Percentiles rank a stretch among this genome's conserved stretches.
These are phyloP conservation scores for Aspergillus terreus DNA, from an alignment of 2,329 filamentous ascomycete species.

Conservation along the genomic window DNA sequence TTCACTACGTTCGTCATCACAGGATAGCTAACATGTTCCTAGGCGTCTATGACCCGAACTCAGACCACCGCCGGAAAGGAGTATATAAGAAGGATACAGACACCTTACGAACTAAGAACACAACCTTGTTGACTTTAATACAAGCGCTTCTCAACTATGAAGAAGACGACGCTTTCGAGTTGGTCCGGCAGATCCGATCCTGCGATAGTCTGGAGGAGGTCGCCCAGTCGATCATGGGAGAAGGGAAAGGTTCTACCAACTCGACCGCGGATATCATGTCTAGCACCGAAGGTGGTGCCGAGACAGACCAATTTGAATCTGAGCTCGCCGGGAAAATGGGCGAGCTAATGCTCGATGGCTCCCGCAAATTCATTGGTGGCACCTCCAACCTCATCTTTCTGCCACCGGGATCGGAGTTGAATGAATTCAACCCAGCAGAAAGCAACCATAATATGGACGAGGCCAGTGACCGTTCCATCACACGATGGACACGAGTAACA, in stretches of 20 bases:
- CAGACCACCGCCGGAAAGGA: constrained; percentile 91
- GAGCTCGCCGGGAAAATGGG: constrained; percentile 92
- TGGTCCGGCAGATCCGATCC: constrained; percentile 83
- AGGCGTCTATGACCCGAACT: constrained; percentile 94
- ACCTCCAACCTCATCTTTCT: constrained; percentile 91
- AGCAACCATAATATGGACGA: constrained; percentile 45
- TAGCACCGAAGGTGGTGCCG: constrained; percentile 37
- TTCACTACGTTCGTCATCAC: neutral
- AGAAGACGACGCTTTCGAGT: constrained; percentile 75
- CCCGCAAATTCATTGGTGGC: constrained; percentile 85
- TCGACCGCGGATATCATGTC: constrained; percentile 32
- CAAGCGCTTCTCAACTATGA: constrained; percentile 88
- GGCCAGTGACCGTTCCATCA: constrained; percentile 64
- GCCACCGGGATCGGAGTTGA: constrained; percentile 48
- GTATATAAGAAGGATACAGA: constrained; percentile 95
- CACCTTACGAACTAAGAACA: constrained; percentile 78
- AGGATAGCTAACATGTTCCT: constrained; percentile 38
- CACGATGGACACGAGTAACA: constrained; percentile 85
- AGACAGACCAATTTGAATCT: constrained; percentile 59
- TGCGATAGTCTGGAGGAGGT: constrained; percentile 71
- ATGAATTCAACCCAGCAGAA: constrained; percentile 36
- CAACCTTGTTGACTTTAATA: constrained; percentile 86
- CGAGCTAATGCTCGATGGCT: constrained; percentile 80
- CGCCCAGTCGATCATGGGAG: constrained; percentile 55
- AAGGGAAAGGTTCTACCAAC: constrained; percentile 47